These are phyloP conservation scores for Hamigera avellanea DNA, from an alignment of 495 filamentous ascomycete species.

Conservation along the genomic window DNA sequence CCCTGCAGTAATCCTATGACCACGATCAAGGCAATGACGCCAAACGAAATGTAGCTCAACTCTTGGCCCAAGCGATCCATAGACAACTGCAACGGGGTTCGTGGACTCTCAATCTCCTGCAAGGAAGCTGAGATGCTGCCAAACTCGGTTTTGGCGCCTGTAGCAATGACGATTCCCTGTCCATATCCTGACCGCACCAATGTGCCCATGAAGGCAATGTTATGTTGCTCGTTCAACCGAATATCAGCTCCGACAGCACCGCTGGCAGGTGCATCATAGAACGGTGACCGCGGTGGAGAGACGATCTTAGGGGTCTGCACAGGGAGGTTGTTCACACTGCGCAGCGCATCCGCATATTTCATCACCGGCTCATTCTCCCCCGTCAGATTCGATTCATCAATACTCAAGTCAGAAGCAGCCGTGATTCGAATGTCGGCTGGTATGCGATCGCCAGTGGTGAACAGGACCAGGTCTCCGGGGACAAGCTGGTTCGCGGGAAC, in stretches of 20 bases:
- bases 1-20: constrained; percentile 81
- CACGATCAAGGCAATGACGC: constrained; percentile 85
- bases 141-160: constrained; percentile 86
- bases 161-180: constrained; percentile 89
- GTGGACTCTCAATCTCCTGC: constrained; percentile 85
- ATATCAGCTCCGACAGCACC: constrained; percentile 56
- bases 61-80: constrained; percentile 95
- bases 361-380: constrained; percentile 89
- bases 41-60: constrained; percentile 91
- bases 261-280: constrained; percentile 47
- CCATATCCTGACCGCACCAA: constrained; percentile 93
- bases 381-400: constrained; percentile 95
- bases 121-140: constrained; percentile 90
- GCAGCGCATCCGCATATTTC: constrained; percentile 57
- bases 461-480: constrained; percentile 81
- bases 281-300: constrained; percentile 41
- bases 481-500: constrained; percentile 81
- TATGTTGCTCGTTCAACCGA: constrained; percentile 53
- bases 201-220: constrained; percentile 98
- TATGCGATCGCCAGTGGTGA: constrained; percentile 91
- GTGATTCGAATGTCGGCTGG: constrained; percentile 95
- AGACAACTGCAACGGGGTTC: constrained; percentile 86
- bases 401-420: constrained; percentile 70
- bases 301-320: constrained; percentile 14
- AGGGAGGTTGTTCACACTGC: constrained; percentile 10